Evolutionary conservation across 2,329 filamentous ascomycete species (phyloP).

Genomic region (Verticillium alfalfae): DNA sequence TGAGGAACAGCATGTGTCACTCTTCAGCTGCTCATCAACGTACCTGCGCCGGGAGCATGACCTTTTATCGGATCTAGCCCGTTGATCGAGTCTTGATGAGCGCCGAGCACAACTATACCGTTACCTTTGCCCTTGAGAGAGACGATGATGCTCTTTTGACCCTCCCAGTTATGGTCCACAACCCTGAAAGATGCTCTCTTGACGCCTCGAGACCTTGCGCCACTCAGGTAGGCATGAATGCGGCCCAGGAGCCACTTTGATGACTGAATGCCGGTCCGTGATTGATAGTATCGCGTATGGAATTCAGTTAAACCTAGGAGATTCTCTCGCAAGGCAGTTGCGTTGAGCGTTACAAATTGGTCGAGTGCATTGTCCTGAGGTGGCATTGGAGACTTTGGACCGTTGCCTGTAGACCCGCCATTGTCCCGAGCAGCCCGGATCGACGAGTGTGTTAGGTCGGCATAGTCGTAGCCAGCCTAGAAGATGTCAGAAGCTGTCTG

Average conservation of each 20-base stretch:
- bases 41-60: conserved; percentile 28
- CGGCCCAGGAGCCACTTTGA: conserved; percentile 35
- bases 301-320: conserved; percentile 3
- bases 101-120: conserved; percentile 60
- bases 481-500: neutral
- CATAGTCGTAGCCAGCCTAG: conserved; percentile 67
- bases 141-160: conserved; percentile 35
- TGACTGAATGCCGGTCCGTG: conserved; percentile 31
- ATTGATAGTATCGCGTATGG: conserved; percentile 35
- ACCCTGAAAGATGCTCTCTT: conserved; percentile 19
- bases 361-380: conserved; percentile 57
- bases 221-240: conserved; percentile 24
- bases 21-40: neutral
- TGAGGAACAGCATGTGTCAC: neutral
- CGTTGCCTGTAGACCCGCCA: conserved; percentile 22
- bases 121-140: conserved; percentile 26
- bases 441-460: conserved; percentile 80
- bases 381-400: conserved; percentile 57
- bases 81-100: conserved; percentile 73
- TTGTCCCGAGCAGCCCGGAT: conserved; percentile 50
- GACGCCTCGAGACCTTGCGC: conserved; percentile 26
- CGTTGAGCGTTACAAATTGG: conserved; percentile 20
- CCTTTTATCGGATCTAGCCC: conserved; percentile 2
- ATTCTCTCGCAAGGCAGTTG: neutral
- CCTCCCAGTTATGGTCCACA: conserved; percentile 31